Evolutionary conservation across 164 flowering plant genomes (phyloP), one percentile per base, ranked within the genome.

Genomic region (Platanus orientalis): DNA sequence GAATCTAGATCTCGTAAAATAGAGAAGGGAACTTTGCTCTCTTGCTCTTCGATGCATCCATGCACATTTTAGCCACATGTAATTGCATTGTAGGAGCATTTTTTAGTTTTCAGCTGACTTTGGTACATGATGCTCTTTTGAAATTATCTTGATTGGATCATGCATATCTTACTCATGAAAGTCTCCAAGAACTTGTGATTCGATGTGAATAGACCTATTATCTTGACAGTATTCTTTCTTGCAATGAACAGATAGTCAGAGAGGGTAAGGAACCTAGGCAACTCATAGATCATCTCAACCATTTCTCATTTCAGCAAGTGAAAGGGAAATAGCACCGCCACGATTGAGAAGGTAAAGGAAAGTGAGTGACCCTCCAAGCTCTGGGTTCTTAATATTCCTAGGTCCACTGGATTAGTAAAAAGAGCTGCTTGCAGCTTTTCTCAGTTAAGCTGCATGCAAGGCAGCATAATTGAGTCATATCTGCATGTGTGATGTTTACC

Each of bases 241-340:
- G 50, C 39, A 25, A 63, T 53, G 34, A 62, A 64, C 80, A 83
- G 87, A 52, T 83, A 24, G 66, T 77, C 40, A 64, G 36, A 59
- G 80, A 79, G 61, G 78, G 81, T 20, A 68, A 77, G 26, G 84
- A 79, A 67, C 76, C 87, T 25, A 60, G 63, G 70, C 62, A 69
- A 61, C 76, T 82, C 50, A 60, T 71, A 4, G 61, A 74, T 52
- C 28, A 56, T 73, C 69, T 80, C 30, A 64, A 54, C 56, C 7
- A 26, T 58, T 69, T 69, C 40, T 62, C 62, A 57, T 53, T 51
- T 53, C 60, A 51, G 1, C 60, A 66, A 62, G 44, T 42, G 24
- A 52, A 62, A 53, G 60, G 63, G 14, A 40, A 34, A 34, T 13
- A 45, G 1, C 4, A 60, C 19, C 10, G 50, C 58, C 47, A 42